Percentiles rank a stretch among this genome's conserved stretches.
Evolutionary conservation across 148 eudicot genomes (phyloP).

Genomic region (Cornus kousa): DNA sequence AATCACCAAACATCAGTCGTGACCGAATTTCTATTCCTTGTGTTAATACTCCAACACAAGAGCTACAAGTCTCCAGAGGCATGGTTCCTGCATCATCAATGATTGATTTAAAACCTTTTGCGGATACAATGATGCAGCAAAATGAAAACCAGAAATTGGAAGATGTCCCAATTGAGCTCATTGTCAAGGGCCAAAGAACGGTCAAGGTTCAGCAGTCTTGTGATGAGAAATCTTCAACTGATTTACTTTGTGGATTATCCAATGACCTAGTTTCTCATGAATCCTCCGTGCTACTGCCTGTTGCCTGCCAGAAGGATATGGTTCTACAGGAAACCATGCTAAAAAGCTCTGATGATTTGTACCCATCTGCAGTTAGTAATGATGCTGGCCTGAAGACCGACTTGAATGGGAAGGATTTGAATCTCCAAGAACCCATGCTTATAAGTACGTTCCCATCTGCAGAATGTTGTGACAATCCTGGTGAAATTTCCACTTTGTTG

Average conservation of each 20-base stretch:
- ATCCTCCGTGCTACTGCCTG: slow-evolving; percentile 27
- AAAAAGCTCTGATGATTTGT: slow-evolving; percentile 21
- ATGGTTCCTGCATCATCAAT: slow-evolving; percentile 17
- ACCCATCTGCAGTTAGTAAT: slow-evolving; percentile 26
- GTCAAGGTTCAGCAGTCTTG: slow-evolving; percentile 12
- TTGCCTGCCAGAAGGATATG: slow-evolving; percentile 23
- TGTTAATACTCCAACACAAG: slow-evolving; percentile 22
- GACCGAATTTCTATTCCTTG: slow-evolving; percentile 17
- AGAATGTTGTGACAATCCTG: slow-evolving; percentile 22
- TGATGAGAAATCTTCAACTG: slow-evolving; percentile 31
- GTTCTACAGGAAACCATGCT: slow-evolving; percentile 24
- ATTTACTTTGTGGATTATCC: slow-evolving; percentile 44
- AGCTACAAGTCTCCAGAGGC: slow-evolving; percentile 22
- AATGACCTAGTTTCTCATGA: slow-evolving; percentile 29
- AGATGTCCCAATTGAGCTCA: slow-evolving; percentile 28
- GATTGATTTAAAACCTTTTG: slow-evolving; percentile 23
- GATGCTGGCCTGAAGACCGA: slow-evolving; percentile 5
- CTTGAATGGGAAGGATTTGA: slow-evolving; percentile 10
- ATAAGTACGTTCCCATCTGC: slow-evolving; percentile 23
- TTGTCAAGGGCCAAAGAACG: slow-evolving; percentile 14
- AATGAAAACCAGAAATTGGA: slow-evolving; percentile 25
- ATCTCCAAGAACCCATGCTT: slow-evolving; percentile 17
- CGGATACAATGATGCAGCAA: slow-evolving; percentile 18
- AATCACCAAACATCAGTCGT: slow-evolving; percentile 20
- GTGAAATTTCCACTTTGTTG: slow-evolving; percentile 12